phyloP scores from a whole-genome alignment of 1,284 basidiomycete species.

The Microbotryum scabiosae region DNA sequence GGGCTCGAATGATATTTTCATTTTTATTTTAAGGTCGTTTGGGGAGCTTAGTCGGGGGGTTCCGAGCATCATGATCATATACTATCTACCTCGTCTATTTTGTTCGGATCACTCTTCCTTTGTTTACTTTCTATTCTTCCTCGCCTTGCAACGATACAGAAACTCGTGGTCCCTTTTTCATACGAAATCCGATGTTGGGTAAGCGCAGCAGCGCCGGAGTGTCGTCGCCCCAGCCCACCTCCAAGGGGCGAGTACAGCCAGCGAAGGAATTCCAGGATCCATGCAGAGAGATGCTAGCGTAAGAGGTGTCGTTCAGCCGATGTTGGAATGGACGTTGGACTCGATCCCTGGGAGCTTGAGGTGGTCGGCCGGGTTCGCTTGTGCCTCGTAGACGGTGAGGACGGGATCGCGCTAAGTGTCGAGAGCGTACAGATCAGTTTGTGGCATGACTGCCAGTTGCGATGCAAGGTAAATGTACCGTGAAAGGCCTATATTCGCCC shows the following conservation, averaged over 20 bases:
- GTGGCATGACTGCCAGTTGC: not conserved
- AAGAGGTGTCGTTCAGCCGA: constrained; percentile 3
- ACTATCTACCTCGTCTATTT: too few species aligned
- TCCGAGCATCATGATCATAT: too few species aligned
- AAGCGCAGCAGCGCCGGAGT: too few species aligned
- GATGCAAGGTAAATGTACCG: constrained; percentile 2
- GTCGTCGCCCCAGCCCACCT: too few species aligned
- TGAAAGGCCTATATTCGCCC: constrained; percentile 30
- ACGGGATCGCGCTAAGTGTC: constrained; percentile 25
- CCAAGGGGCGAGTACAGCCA: too few species aligned
- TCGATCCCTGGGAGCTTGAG: constrained; percentile 31
- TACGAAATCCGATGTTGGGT: too few species aligned
- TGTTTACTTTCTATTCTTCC: too few species aligned
- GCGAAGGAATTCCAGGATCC: too few species aligned
- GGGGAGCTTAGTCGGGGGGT: not conserved
- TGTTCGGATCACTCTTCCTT: too few species aligned
- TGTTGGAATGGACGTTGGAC: constrained; percentile 14
- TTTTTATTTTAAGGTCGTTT: not conserved
- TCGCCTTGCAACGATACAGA: too few species aligned
- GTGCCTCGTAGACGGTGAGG: constrained; percentile 34
- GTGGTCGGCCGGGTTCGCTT: constrained; percentile 35
- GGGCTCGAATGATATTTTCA: constrained; percentile 4
- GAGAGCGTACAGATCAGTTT: not conserved
- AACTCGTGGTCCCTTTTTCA: too few species aligned
- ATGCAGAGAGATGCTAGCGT: not conserved